phyloP scores from a whole-genome alignment of 2,329 filamentous ascomycete genomes.

The Ascosphaera pollenicola region DNA sequence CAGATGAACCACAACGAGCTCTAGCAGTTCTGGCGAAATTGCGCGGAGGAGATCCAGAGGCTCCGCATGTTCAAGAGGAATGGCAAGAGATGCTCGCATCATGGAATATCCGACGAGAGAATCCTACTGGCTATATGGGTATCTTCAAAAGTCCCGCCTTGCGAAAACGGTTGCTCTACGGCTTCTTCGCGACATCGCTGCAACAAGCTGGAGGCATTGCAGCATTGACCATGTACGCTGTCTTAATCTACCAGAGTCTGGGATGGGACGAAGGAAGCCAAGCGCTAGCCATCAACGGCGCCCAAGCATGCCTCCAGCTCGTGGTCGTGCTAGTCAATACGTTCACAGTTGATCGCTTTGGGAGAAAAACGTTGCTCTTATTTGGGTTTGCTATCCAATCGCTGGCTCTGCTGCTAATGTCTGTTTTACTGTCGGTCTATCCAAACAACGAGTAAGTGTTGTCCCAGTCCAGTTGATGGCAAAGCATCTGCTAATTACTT shows the following conservation, averaged over 20 bases:
- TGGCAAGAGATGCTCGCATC: constrained; percentile 18
- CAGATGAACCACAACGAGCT: constrained; percentile 12
- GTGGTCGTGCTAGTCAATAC: constrained; percentile 20
- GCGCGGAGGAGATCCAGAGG: constrained; percentile 11
- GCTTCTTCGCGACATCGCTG: constrained; percentile 15
- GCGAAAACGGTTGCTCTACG: constrained; percentile 17
- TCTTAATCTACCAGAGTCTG: constrained; percentile 18
- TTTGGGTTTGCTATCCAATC: constrained; percentile 18
- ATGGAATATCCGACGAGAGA: constrained; percentile 13
- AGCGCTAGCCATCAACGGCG: constrained; percentile 17
- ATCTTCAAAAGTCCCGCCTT: constrained; percentile 13
- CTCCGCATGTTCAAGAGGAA: constrained; percentile 13
- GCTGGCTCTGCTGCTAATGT: constrained; percentile 16
- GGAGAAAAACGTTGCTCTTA: constrained; percentile 14
- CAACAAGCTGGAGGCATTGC: constrained; percentile 15
- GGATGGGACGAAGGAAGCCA: constrained; percentile 17
- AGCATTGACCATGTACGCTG: constrained; percentile 18
- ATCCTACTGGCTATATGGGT: constrained; percentile 13
- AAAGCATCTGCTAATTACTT: background rate
- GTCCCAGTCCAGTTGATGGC: background rate
- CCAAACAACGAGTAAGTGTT: constrained; percentile 11
- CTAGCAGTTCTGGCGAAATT: constrained; percentile 13
- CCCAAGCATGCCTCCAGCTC: constrained; percentile 17
- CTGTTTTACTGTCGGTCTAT: constrained; percentile 17
- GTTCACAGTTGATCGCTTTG: constrained; percentile 18